These are phyloP conservation scores for Calonectria pauciramosa DNA, from an alignment of 2,329 filamentous ascomycete genomes.

Conservation along the genomic window DNA sequence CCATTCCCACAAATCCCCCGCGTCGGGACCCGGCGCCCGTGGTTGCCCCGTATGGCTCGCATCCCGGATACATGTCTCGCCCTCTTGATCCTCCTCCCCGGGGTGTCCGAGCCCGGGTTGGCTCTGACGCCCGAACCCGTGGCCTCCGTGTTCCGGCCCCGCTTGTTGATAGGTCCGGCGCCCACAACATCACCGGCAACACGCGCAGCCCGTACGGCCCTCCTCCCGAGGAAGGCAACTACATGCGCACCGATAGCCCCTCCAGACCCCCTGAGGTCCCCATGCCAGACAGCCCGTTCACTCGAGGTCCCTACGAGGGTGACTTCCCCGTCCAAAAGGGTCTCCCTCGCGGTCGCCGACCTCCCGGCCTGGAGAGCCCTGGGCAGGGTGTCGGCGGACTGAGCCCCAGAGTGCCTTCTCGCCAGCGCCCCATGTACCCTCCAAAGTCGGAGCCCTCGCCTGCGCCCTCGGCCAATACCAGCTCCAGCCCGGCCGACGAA, in stretches of 20 bases:
- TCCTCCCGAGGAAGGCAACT: slow-evolving; percentile 38
- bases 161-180: slow-evolving; percentile 34
- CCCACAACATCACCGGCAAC: slow-evolving; percentile 14
- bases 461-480: neutral
- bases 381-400: slow-evolving; percentile 28
- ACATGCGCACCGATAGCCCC: slow-evolving; percentile 30
- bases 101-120: slow-evolving; percentile 45
- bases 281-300: slow-evolving; percentile 44
- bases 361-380: slow-evolving; percentile 23
- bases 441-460: slow-evolving; percentile 30
- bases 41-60: slow-evolving; percentile 1
- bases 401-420: slow-evolving; percentile 39
- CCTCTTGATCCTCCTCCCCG: slow-evolving; percentile 44
- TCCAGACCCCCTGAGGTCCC: slow-evolving; percentile 32
- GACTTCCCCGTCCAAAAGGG: slow-evolving; percentile 52
- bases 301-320: slow-evolving; percentile 46
- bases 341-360: slow-evolving; percentile 52
- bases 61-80: slow-evolving; percentile 37
- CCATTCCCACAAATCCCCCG: slow-evolving; percentile 28
- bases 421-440: slow-evolving; percentile 40
- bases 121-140: slow-evolving; percentile 41
- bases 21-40: slow-evolving; percentile 28
- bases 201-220: slow-evolving; percentile 42
- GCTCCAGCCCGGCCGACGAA: neutral
- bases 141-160: slow-evolving; percentile 40